phyloP scores from a whole-genome alignment of 768 basidiomycete genomes.

The Favolaschia claudopus region DNA sequence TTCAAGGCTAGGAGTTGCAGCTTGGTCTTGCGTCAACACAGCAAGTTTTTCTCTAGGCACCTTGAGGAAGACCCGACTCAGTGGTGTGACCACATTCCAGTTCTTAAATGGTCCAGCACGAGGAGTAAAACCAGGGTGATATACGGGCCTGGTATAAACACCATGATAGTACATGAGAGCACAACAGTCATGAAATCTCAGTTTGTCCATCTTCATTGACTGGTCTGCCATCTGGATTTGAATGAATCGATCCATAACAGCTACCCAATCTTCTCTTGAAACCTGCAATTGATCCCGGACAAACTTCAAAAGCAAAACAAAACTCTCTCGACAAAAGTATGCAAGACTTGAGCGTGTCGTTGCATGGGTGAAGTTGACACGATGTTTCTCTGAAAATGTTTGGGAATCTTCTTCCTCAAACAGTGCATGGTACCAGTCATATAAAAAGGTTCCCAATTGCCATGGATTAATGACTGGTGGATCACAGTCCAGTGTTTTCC shows the following conservation, averaged over 20 bases:
- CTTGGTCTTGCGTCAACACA: background rate
- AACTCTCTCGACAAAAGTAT: conserved; percentile 48
- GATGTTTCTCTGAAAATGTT: conserved; percentile 19
- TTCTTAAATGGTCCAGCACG: conserved; percentile 20
- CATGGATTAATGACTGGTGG: conserved; percentile 24
- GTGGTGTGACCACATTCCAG: conserved; percentile 3
- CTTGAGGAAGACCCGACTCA: conserved; percentile 3
- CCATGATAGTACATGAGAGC: conserved; percentile 42
- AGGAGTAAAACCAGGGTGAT: background rate
- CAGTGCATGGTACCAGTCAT: conserved; percentile 44
- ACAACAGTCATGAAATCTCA: conserved; percentile 48
- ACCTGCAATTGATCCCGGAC: conserved; percentile 34
- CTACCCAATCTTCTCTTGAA: conserved; percentile 35
- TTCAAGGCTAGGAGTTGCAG: background rate
- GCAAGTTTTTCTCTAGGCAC: conserved; percentile 12
- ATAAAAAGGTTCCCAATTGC: conserved; percentile 44
- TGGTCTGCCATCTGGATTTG: conserved; percentile 23
- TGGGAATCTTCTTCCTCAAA: conserved; percentile 42
- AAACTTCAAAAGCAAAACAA: conserved; percentile 41
- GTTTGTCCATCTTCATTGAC: conserved; percentile 32
- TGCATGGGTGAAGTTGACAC: conserved; percentile 1
- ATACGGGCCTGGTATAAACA: conserved; percentile 34
- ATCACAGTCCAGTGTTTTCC: background rate
- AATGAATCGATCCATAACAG: conserved; percentile 38
- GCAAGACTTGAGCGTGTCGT: conserved; percentile 23